Evolutionary conservation across 495 filamentous ascomycete genomes (phyloP).

Genomic region (Penicillium malachiteum): DNA sequence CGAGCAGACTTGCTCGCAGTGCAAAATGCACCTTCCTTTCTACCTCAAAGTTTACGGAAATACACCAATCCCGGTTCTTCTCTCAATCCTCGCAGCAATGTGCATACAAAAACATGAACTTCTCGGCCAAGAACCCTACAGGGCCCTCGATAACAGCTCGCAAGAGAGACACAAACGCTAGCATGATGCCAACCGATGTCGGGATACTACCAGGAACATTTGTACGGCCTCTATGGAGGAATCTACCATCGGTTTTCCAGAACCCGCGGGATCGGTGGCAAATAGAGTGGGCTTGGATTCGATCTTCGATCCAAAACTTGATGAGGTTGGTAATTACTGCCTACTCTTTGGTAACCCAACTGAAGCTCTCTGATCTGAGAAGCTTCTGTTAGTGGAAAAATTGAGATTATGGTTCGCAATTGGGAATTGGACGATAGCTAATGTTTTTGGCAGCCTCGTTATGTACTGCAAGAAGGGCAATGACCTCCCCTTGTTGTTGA

Average conservation of each 20-base stretch:
- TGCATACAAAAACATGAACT: conserved; percentile 25
- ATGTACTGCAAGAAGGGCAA: conserved; percentile 38
- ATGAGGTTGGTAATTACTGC: conserved; percentile 32
- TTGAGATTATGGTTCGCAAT: background rate
- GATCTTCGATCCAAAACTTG: conserved; percentile 37
- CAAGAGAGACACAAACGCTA: conserved; percentile 21
- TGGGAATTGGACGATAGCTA: conserved; percentile 11
- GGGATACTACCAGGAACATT: conserved; percentile 59
- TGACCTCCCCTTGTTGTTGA: conserved; percentile 40
- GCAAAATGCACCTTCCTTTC: conserved; percentile 10
- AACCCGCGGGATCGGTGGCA: conserved; percentile 41
- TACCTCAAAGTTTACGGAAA: conserved; percentile 15
- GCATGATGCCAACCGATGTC: conserved; percentile 48
- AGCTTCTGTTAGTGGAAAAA: too few relatives aligned
- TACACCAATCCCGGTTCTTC: conserved; percentile 38
- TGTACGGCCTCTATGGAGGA: conserved; percentile 55
- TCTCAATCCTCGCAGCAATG: conserved; percentile 32
- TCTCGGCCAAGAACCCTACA: conserved; percentile 21
- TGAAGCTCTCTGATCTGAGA: too few relatives aligned
- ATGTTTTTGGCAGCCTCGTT: conserved; percentile 38
- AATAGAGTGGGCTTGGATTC: conserved; percentile 50
- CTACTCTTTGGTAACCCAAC: too few relatives aligned
- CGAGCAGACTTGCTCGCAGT: conserved; percentile 20
- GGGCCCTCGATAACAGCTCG: conserved; percentile 44
- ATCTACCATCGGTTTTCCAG: conserved; percentile 55